phyloP scores from a whole-genome alignment of 2,329 filamentous ascomycete species.

The Aspergillus pseudonomiae region DNA sequence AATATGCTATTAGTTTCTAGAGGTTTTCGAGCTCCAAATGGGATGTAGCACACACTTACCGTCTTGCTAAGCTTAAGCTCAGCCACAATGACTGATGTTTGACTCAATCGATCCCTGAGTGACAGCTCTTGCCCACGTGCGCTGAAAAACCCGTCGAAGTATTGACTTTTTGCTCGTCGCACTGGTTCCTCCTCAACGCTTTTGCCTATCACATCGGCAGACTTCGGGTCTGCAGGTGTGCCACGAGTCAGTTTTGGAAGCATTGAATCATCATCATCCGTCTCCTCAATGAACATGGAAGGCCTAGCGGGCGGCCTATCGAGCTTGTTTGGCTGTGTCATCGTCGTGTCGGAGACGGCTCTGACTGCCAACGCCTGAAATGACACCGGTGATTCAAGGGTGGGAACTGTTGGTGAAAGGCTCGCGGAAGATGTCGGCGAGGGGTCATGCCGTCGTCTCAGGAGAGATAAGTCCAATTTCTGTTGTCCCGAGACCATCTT shows the following conservation, averaged over 20 bases:
- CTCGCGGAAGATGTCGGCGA: slow-evolving; percentile 23
- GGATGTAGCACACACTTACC: slow-evolving; percentile 41
- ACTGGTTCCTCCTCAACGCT: slow-evolving; percentile 26
- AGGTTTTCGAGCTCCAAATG: neutral
- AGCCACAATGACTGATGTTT: slow-evolving; percentile 63
- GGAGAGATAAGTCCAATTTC: slow-evolving; percentile 22
- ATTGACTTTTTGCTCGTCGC: slow-evolving; percentile 39
- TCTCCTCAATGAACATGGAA: slow-evolving; percentile 29
- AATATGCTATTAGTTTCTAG: slow-evolving; percentile 20
- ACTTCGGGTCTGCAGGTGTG: slow-evolving; percentile 19
- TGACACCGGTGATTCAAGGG: slow-evolving; percentile 25
- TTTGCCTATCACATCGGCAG: slow-evolving; percentile 17
- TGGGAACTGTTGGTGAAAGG: slow-evolving; percentile 21
- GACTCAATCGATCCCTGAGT: slow-evolving; percentile 52
- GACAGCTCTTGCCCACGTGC: slow-evolving; percentile 39
- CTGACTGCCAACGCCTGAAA: slow-evolving; percentile 21
- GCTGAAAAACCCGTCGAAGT: slow-evolving; percentile 45
- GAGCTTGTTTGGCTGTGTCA: slow-evolving; percentile 23
- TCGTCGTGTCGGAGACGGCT: slow-evolving; percentile 19
- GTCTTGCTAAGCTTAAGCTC: slow-evolving; percentile 68
- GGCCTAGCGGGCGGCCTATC: slow-evolving; percentile 22
- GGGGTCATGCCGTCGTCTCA: slow-evolving; percentile 21
- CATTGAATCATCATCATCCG: slow-evolving; percentile 28
- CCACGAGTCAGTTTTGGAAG: slow-evolving; percentile 16
- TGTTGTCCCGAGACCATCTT: slow-evolving; percentile 17